A percentile compares a stretch with the other conserved stretches of the same genome.
These are phyloP conservation scores for Trapa incisa DNA, from an alignment of 345 rosid species.

Conservation along the genomic window DNA sequence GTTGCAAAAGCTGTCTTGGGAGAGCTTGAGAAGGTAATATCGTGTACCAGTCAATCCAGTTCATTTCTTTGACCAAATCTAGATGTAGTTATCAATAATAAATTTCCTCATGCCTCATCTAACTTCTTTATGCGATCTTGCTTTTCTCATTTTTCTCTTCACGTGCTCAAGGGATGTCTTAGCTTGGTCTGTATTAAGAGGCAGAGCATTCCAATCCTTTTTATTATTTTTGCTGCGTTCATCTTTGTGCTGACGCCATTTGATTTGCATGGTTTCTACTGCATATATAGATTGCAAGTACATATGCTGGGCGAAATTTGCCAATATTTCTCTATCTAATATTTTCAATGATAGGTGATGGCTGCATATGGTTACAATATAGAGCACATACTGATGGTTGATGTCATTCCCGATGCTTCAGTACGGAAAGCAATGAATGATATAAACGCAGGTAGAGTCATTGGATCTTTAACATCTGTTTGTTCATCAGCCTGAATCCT, in stretches of 20 bases:
- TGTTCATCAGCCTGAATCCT: not conserved
- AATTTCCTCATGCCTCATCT: not conserved
- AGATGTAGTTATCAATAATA: not conserved
- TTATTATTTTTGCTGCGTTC: not conserved
- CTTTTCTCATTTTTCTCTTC: not conserved
- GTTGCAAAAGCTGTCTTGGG: conserved; percentile 88
- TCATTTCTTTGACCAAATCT: not conserved
- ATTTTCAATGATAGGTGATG: conserved; percentile 50
- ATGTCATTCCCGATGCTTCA: conserved; percentile 78
- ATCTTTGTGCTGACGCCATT: not conserved
- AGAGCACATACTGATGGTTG: conserved; percentile 96
- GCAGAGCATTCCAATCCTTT: not conserved
- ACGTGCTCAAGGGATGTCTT: not conserved
- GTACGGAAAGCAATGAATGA: conserved; percentile 99
- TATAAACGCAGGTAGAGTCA: conserved; percentile 77
- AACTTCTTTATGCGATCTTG: not conserved
- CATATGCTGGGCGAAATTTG: not conserved
- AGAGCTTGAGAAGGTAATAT: conserved; percentile 80
- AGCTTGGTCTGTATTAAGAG: no score
- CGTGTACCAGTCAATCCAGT: not conserved
- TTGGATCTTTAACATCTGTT: not conserved
- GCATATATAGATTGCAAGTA: not conserved
- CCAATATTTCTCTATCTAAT: conserved; percentile 1
- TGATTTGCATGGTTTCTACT: not conserved
- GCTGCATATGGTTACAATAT: conserved; percentile 89